A percentile compares a stretch with the other conserved stretches of the same genome.
These are phyloP conservation scores for Tolypocladium endophyticum DNA, from an alignment of 2,329 filamentous ascomycete species.

Conservation along the genomic window DNA sequence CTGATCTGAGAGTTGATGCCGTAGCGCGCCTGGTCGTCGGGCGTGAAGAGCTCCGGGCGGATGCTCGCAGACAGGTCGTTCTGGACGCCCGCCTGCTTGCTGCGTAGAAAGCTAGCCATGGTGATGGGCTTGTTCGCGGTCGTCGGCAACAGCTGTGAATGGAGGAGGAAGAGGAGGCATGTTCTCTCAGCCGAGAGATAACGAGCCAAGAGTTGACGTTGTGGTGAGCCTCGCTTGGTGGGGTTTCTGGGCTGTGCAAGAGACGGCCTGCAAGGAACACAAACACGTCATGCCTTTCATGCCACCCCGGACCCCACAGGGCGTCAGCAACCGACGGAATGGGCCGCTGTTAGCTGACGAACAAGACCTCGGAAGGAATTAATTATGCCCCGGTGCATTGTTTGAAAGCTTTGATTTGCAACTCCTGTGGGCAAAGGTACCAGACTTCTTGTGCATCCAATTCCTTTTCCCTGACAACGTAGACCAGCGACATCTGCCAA, in stretches of 20 bases:
- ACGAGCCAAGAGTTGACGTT: neutral
- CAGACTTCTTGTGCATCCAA: too few species aligned
- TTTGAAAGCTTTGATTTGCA: too few species aligned
- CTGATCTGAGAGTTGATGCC: constrained; percentile 70
- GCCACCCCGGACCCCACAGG: neutral
- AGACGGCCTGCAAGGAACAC: neutral
- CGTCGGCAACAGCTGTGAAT: neutral
- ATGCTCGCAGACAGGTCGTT: constrained; percentile 82
- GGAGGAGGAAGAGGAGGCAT: constrained; percentile 5
- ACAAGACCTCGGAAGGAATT: too few species aligned
- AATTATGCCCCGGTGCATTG: too few species aligned
- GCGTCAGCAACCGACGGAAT: neutral
- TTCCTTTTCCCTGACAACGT: neutral
- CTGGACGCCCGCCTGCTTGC: constrained; percentile 88
- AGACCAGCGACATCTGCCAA: neutral
- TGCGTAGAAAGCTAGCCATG: constrained; percentile 83
- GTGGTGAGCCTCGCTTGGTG: neutral
- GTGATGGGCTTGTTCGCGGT: constrained; percentile 4
- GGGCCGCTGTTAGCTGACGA: neutral
- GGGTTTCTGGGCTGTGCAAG: neutral
- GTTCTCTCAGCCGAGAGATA: neutral
- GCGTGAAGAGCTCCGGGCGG: constrained; percentile 63
- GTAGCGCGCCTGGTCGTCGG: constrained; percentile 75
- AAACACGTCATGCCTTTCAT: neutral
- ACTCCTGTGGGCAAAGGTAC: too few species aligned